Percentiles rank a stretch among this genome's conserved stretches.
phyloP scores from a whole-genome alignment of 2,329 filamentous ascomycete species.

The Pyrenochaeta sp. region DNA sequence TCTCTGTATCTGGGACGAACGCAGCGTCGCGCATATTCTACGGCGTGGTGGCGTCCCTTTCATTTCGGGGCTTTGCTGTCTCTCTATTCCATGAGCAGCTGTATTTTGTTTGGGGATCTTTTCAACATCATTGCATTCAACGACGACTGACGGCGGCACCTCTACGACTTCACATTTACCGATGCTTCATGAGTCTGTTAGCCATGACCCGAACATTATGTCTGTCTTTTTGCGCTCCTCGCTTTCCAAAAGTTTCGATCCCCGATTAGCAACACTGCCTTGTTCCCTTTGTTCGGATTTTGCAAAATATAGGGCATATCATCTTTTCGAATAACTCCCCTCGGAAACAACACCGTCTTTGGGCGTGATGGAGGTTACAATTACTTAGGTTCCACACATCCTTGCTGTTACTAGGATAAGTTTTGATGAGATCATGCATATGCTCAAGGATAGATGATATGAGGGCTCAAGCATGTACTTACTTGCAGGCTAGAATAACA shows the following conservation, averaged over 20 bases:
- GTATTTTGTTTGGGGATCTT: conserved; percentile 29
- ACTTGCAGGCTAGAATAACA: conserved; percentile 40
- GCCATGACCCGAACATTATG: conserved; percentile 30
- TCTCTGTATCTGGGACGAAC: conserved; percentile 33
- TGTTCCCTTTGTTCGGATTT: conserved; percentile 24
- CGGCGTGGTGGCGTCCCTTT: conserved; percentile 36
- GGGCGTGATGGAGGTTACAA: not conserved
- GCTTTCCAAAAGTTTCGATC: conserved; percentile 46
- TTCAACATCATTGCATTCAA: conserved; percentile 31
- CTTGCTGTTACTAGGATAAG: conserved; percentile 18
- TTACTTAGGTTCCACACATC: not conserved
- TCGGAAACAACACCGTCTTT: conserved; percentile 1
- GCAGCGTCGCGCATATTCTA: conserved; percentile 36
- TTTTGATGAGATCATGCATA: conserved; percentile 4
- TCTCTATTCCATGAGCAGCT: conserved; percentile 28
- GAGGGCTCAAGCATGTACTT: conserved; percentile 46
- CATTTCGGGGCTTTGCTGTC: conserved; percentile 28
- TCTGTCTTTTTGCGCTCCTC: conserved; percentile 26
- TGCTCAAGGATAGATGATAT: conserved; percentile 36
- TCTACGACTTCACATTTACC: conserved; percentile 1
- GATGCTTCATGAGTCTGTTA: conserved; percentile 14
- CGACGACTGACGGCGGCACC: conserved; percentile 20
- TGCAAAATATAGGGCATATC: conserved; percentile 33
- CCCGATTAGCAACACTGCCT: conserved; percentile 27
- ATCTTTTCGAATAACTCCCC: conserved; percentile 34